phyloP scores from a whole-genome alignment of 495 filamentous ascomycete genomes.

The Neurospora sp. region DNA sequence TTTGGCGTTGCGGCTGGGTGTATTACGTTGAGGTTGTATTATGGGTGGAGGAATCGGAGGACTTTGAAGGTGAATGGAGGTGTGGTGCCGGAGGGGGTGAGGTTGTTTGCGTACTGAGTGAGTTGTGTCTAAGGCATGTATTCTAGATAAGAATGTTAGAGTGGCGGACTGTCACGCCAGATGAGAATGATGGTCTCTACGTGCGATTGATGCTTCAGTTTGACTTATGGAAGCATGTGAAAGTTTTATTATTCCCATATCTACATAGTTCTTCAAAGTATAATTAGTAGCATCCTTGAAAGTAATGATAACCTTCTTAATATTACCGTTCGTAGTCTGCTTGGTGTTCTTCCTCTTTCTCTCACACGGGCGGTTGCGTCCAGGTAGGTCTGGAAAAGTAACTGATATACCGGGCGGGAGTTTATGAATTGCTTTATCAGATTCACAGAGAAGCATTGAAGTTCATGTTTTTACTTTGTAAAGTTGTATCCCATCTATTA shows the following conservation, averaged over 20 bases:
- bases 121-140: not conserved
- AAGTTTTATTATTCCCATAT: not conserved
- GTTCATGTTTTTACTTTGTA: not conserved
- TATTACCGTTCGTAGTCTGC: not conserved
- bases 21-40: constrained; percentile 26
- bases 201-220: not conserved
- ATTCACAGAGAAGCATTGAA: not conserved
- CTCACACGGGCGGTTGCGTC: not conserved
- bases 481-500: not conserved
- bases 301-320: not conserved
- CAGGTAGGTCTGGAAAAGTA: too few relatives aligned
- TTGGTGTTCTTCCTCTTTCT: not conserved
- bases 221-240: not conserved
- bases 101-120: not conserved
- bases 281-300: not conserved
- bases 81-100: not conserved
- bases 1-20: constrained; percentile 28
- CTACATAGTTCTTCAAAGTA: not conserved
- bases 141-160: not conserved
- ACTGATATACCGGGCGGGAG: too few relatives aligned
- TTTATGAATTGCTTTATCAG: too few relatives aligned
- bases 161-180: not conserved
- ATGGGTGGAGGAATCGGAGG: constrained; percentile 24
- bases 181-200: not conserved
- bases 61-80: constrained; percentile 8